Evolutionary conservation across 106 monocot species (phyloP), one percentile per base, ranked within the genome.

Genomic region (Vanilla planifolia): DNA sequence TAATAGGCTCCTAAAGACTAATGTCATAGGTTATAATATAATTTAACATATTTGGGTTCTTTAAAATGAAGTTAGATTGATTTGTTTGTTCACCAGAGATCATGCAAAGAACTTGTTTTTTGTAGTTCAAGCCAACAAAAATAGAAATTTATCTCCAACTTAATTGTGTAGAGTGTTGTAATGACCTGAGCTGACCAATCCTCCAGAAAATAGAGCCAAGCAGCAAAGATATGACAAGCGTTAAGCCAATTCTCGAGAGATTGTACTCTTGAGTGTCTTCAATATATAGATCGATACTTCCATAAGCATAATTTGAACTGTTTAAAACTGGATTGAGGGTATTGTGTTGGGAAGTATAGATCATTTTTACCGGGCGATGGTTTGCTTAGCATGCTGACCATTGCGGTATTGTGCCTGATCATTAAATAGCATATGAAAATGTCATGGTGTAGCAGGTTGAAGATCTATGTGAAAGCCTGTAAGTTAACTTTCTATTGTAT

Each of bases 161-260:
- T n/a, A n/a, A n/a, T n/a, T n/a, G n/a, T n/a, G n/a, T n/a, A n/a
- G n/a, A n/a, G n/a, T n/a, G n/a, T n/a, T n/a, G n/a, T n/a, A 60
- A 21, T 5, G 60, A 86, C 86, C 75, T 67, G 32, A 67, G 78
- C 0, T 33, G 8, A 5, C 80, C 92, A 20, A 80, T 63, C 36
- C 67, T 46, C 92, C 92, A 92, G 51, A 92, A 92, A 6, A 92
- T 62, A 11, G 69, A 67, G 16, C 92, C 92, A 23, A 92, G 63
- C 13, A 92, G 32, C 39, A 82, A 26, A 21, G 52, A 75, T 26
- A 69, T 76, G 59, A 67, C 36, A 2, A 71, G 29, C 8, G 78
- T 75, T 41, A 75, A 74, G 60, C 72, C 33, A 45, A 81, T 42
- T 48, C 86, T 66, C 23, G 75, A 63, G 23, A 62, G 36, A 41